Evolutionary conservation across 768 basidiomycete genomes (phyloP), one percentile per base, ranked within the genome.

Genomic region (Mycena floridula): DNA sequence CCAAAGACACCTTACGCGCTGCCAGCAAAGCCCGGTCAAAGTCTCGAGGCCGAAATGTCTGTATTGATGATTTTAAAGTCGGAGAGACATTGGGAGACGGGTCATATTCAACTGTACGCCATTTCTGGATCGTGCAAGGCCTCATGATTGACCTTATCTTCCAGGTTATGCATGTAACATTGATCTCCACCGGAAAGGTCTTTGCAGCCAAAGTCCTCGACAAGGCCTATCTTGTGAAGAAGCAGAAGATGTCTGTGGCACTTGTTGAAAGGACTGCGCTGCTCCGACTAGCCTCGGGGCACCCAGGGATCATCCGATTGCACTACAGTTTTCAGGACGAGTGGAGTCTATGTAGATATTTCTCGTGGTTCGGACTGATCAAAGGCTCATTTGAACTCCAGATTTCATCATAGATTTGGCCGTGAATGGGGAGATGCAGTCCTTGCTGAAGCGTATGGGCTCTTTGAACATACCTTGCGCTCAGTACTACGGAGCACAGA

Each of bases 311-410:
- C 42, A 78, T 94, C 8, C 79, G 80, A 40, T 66, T 94, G 23
- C 82, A 83, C 51, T 89, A 81, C 67, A 82, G 89, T 2, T 93
- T 94, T 55, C 89, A 92, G 52, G 91, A 94, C 56, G 75, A 82
- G 18, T 81, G 77, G 70, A 82, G 83, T 51, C 67, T 95, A 30
- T 95, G 90, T 92, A 61, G 61, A 87, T 76, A 37, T 20, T 21
- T 41, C 28, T 39, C 15, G n/a, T 16, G 16, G 9, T 16, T 32
- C 36, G 21, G n/a, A n/a, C 20, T 13, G 25, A 18, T 3, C 27
- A 20, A 12, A 40, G 36, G 46, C 44, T 38, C 46, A 24, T 53
- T 46, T 16, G 37, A 37, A 23, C 7, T 46, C 40, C 58, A 90
- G 88, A 86, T 61, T 89, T 89, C 46, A 86, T 86, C 0, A 68